A percentile compares a stretch with the other conserved stretches of the same genome.
phyloP scores from a whole-genome alignment of 2,329 filamentous ascomycete species.

The Aspergillus sp. region DNA sequence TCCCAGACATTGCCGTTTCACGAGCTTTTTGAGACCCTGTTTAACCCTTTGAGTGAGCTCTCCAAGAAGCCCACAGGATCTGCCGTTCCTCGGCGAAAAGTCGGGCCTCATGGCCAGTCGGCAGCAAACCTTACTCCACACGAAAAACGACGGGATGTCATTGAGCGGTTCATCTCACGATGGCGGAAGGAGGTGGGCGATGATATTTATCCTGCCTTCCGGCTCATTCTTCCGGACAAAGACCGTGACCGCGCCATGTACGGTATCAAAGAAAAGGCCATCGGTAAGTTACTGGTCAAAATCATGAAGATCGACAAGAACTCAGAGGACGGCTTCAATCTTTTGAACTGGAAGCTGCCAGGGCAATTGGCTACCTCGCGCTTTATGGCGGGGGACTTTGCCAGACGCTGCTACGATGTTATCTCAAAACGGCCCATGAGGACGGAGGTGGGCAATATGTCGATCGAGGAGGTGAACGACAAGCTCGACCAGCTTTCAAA shows the following conservation, averaged over 20 bases:
- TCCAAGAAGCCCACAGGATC: slow-evolving; percentile 68
- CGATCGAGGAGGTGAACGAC: slow-evolving; percentile 85
- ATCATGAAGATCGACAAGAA: slow-evolving; percentile 89
- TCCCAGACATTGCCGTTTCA: slow-evolving; percentile 79
- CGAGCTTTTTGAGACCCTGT: slow-evolving; percentile 73
- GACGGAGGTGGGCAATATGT: slow-evolving; percentile 73
- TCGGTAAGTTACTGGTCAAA: slow-evolving; percentile 88
- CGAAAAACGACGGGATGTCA: slow-evolving; percentile 76
- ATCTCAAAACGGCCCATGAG: slow-evolving; percentile 80
- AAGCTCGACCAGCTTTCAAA: slow-evolving; percentile 76
- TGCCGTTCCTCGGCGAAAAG: slow-evolving; percentile 59
- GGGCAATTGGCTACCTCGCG: slow-evolving; percentile 64
- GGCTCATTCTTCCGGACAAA: slow-evolving; percentile 88
- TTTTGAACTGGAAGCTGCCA: slow-evolving; percentile 91
- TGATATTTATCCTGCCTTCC: slow-evolving; percentile 90
- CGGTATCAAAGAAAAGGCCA: slow-evolving; percentile 86
- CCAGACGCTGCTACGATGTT: slow-evolving; percentile 82
- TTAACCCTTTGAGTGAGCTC: slow-evolving; percentile 77
- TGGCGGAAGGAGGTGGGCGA: slow-evolving; percentile 88
- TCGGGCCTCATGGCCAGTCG: slow-evolving; percentile 57
- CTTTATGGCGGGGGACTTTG: slow-evolving; percentile 81
- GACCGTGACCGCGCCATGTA: slow-evolving; percentile 92
- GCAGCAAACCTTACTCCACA: slow-evolving; percentile 63
- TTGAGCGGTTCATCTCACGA: slow-evolving; percentile 79
- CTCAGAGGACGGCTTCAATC: slow-evolving; percentile 81